Conservation (phyloP, 768 basidiomycete species). For the Xanthoconium purpureum region DNA sequence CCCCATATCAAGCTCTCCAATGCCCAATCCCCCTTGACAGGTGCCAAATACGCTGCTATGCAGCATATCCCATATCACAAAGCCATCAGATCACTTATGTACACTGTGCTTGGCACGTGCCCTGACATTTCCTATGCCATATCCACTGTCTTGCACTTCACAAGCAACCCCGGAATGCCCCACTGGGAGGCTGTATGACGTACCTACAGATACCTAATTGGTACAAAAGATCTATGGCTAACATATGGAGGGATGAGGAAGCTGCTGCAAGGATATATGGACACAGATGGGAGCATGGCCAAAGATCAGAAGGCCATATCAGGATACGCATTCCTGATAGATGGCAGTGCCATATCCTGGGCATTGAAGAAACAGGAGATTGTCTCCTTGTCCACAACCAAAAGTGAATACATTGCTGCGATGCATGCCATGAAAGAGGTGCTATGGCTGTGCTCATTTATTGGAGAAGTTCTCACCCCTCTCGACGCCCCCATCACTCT, state of each 20-base stretch:
- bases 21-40: too few relatives aligned
- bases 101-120: too few relatives aligned
- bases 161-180: too few relatives aligned
- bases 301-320: neutral
- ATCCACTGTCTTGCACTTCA: too few relatives aligned
- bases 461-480: neutral
- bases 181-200: too few relatives aligned
- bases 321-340: neutral
- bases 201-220: too few relatives aligned
- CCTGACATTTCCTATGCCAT: too few relatives aligned
- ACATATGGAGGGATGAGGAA: neutral
- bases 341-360: neutral
- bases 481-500: neutral
- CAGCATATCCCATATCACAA: too few relatives aligned
- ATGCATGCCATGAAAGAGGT: neutral
- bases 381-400: neutral
- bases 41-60: too few relatives aligned
- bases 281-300: neutral
- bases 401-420: neutral
- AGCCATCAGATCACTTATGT: too few relatives aligned
- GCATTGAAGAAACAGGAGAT: neutral
- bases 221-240: neutral
- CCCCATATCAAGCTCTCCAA: too few relatives aligned
- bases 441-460: neutral
- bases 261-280: neutral